Base-by-base conservation (phyloP, 2,329 filamentous ascomycete genomes). In the Hypoxylon sp. region DNA sequence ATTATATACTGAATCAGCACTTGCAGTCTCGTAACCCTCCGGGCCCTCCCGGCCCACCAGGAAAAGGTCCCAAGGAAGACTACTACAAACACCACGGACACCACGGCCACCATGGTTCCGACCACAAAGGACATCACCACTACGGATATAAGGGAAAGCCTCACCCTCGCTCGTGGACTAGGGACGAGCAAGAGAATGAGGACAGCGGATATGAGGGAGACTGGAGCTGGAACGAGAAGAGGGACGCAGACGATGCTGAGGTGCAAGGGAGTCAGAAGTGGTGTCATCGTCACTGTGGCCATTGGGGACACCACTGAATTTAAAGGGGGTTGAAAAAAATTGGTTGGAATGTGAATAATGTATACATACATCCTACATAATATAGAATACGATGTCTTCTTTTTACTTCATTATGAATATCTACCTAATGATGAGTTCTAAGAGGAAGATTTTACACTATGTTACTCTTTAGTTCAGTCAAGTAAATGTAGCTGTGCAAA, bases 231-330 rank as follows among this genome's bases (percentile, higher is more conserved):
- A 3, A 9, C 25, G 38, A 32, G 1, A 23, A 60, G 17, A 25
- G 50, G 19, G 43, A 30, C 28, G 23, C 41, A 2, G 14, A 60
- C 5, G 23, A 36, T 17, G 46, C 62, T 3, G 6, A 30, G 28
- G 6, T 7, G 28, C 25, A 5, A 25, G 28, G 28, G 28, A 30
- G 5, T 30, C 5, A 30, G 6, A 30, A 9, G 2, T 38, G 51
- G 1, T 57, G 65, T 3, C 57, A 59, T 19, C 50, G 66, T 14
- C n/a, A 58, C n/a, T 10, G 57, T 1, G 50, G 17, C 3, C 46
- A 65, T n/a, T 21, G 43, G 1, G 60, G 67, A 17, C 64, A 64
- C 3, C n/a, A 69, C 11, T 17, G 9, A 17, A 71, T 67, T 10
- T 32, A 68, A 36, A 60, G 65, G 4, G 66, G 28, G 28, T 9